Percentiles rank a stretch among this genome's conserved stretches.
These are phyloP conservation scores for Cercospora zeina DNA, from an alignment of 2,329 filamentous ascomycete species.

Conservation along the genomic window DNA sequence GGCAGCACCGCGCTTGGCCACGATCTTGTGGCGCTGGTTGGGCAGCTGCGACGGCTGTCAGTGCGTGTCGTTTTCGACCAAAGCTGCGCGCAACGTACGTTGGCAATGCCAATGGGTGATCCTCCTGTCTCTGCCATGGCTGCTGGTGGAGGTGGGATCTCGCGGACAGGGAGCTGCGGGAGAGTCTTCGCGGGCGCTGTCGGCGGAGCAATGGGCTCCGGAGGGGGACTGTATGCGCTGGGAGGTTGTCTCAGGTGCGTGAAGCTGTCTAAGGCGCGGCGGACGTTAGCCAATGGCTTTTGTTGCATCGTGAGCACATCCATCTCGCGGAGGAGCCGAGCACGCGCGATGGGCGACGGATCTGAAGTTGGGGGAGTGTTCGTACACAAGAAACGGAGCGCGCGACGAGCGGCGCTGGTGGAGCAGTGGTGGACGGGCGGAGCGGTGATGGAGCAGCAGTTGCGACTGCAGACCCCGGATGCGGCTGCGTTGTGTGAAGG, in stretches of 20 bases:
- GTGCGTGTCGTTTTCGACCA: constrained; percentile 27
- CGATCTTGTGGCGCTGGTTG: constrained; percentile 73
- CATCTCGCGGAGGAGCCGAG: constrained; percentile 8
- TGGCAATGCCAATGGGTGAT: constrained; percentile 72
- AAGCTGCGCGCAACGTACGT: constrained; percentile 54
- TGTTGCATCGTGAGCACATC: constrained; percentile 8
- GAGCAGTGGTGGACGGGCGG: constrained; percentile 5
- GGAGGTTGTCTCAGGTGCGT: constrained; percentile 17
- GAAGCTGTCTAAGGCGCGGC: constrained; percentile 15
- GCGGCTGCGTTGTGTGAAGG: not conserved
- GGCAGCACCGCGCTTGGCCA: constrained; percentile 83
- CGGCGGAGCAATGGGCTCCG: constrained; percentile 9
- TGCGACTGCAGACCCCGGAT: constrained; percentile 12
- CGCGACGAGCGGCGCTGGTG: constrained; percentile 4
- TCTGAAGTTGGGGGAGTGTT: not conserved
- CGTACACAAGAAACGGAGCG: constrained; percentile 5
- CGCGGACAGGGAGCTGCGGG: constrained; percentile 15
- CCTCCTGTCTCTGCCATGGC: constrained; percentile 62
- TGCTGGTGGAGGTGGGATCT: constrained; percentile 24
- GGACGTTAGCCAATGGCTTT: constrained; percentile 17
- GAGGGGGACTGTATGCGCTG: constrained; percentile 18
- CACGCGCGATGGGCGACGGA: constrained; percentile 11
- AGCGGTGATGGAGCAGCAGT: constrained; percentile 10
- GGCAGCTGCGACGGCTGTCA: constrained; percentile 57
- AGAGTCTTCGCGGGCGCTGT: constrained; percentile 14